phyloP scores from a whole-genome alignment of 2,329 filamentous ascomycete genomes.

The Pseudogymnoascus verrucosus region DNA sequence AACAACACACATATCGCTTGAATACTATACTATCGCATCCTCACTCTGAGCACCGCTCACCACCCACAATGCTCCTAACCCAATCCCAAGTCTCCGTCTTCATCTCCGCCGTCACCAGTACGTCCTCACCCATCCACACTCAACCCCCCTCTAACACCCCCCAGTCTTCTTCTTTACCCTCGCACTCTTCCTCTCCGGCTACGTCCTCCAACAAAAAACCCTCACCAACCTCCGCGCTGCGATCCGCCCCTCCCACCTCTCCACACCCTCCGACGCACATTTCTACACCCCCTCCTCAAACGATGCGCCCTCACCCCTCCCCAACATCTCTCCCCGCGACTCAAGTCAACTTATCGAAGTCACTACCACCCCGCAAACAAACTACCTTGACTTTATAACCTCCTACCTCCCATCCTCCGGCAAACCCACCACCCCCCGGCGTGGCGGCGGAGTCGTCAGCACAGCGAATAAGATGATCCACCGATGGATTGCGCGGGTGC shows the following conservation, averaged over 20 bases:
- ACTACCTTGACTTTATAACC: background rate
- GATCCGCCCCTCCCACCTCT: conserved; percentile 43
- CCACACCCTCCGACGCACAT: conserved; percentile 67
- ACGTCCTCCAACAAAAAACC: conserved; percentile 79
- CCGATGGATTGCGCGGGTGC: background rate
- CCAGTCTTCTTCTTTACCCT: conserved; percentile 69
- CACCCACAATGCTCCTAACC: conserved; percentile 45
- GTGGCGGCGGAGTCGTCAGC: background rate
- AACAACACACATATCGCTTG: background rate
- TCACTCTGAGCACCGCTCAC: background rate
- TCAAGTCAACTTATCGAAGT: conserved; percentile 34
- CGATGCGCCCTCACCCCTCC: background rate
- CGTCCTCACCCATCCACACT: conserved; percentile 21
- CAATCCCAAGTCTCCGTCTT: conserved; percentile 63
- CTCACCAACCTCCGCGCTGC: conserved; percentile 68
- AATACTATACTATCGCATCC: background rate
- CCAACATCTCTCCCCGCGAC: conserved; percentile 24
- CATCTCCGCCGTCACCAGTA: conserved; percentile 57
- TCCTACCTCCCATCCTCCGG: background rate
- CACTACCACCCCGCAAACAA: conserved; percentile 35
- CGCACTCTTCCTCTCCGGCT: conserved; percentile 80
- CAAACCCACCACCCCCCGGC: background rate
- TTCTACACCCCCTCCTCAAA: conserved; percentile 41
- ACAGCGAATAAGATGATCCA: conserved; percentile 1
- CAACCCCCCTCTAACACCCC: conserved; percentile 11